Evolutionary conservation across 1,284 basidiomycete species (phyloP).

Genomic region (Flammula alnicola): DNA sequence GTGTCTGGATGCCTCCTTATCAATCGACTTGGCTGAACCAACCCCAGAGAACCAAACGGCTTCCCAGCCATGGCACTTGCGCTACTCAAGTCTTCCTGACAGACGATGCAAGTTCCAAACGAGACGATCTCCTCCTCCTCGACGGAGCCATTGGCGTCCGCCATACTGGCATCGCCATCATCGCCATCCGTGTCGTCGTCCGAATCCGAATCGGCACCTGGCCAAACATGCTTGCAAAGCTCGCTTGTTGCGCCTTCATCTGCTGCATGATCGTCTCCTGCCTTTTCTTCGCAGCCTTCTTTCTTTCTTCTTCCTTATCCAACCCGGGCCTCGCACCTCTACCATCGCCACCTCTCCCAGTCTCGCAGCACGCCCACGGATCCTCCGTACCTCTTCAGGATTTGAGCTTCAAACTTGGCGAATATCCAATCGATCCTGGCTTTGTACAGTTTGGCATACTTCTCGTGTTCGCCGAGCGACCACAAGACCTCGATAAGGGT

Average conservation of each 20-base stretch:
- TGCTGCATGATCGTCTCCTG: conserved; percentile 91
- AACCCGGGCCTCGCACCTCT: conserved; percentile 34
- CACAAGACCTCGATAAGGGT: conserved; percentile 78
- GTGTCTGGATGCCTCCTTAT: conserved; percentile 82
- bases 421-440: conserved; percentile 80
- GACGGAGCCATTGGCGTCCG: conserved; percentile 51
- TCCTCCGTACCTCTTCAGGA: conserved; percentile 58
- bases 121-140: conserved; percentile 58
- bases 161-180: conserved; percentile 54
- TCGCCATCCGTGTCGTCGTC: conserved; percentile 50
- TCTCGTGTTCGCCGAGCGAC: conserved; percentile 73
- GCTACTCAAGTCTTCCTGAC: conserved; percentile 88
- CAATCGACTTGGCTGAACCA: conserved; percentile 89
- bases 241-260: conserved; percentile 90
- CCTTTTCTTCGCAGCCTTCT: conserved; percentile 81
- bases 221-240: conserved; percentile 80
- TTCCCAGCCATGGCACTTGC: conserved; percentile 45
- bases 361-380: conserved; percentile 15
- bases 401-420: conserved; percentile 56
- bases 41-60: conserved; percentile 88
- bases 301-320: conserved; percentile 73
- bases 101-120: conserved; percentile 95
- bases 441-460: conserved; percentile 69
- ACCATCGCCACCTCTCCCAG: conserved; percentile 5
- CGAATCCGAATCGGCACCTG: conserved; percentile 65